Evolutionary conservation across 1,139 yeast species (phyloP), one percentile per base, ranked within the genome.

Genomic region (Zygoascus hellenicus): DNA sequence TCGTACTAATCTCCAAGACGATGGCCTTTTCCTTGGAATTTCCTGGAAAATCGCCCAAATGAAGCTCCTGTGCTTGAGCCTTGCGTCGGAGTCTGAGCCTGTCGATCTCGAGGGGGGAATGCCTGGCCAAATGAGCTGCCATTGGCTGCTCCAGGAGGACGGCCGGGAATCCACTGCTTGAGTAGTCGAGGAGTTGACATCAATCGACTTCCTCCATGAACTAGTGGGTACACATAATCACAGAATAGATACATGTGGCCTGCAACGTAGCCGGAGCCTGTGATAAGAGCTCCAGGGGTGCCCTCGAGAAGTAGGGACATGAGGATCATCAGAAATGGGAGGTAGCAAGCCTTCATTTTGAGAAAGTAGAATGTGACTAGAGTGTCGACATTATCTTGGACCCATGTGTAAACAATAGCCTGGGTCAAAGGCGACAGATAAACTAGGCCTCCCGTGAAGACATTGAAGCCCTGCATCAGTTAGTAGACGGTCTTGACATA

Each of bases 391-490:
- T 60, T 55, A 29, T 64, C 67, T 51, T 68, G 72, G 9, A 68
- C 63, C 65, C 68, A 59, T 2, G 70, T 66, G 49, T 67, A 68
- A 1, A 64, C 51, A 46, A 69, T 43, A 2, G 71, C 69, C 45
- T 59, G 48, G 29, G 45, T 48, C 34, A 60, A 44, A 10, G 62
- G 58, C 9, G 61, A 53, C 38, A 56, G 44, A 45, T 58, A 61
- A 15, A 52, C 50, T n/a, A 51, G 44, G 2, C 58, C 61, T n/a
- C 54, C 56, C 10, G 58, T 46, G 32, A 58, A 48, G 9, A 48
- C 33, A 43, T 55, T 55, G 31, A 51, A 46, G 9, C 36, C 42
- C 57, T 55, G 7, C 9, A 32, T 15, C 26, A 35, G 45, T 28
- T 42, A 35, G 48, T 29, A 46, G 42, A 42, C n/a, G 26, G 9